phyloP scores from a whole-genome alignment of 2,329 filamentous ascomycete species.

The Knufia fluminis region DNA sequence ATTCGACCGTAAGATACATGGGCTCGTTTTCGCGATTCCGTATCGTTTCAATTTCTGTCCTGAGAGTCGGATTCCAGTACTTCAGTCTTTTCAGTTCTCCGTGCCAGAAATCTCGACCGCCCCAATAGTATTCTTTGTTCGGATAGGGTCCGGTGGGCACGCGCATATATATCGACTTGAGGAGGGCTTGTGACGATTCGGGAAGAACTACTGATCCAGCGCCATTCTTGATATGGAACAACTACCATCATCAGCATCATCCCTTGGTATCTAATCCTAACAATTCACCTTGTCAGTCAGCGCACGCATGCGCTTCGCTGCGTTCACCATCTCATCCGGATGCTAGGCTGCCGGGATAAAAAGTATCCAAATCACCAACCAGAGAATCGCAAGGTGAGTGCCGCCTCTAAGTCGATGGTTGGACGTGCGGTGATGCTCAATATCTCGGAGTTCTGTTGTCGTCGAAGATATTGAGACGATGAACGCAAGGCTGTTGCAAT shows the following conservation, averaged over 20 bases:
- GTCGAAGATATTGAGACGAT: too few relatives aligned
- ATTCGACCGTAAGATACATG: conserved; percentile 11
- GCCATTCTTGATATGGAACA: conserved; percentile 67
- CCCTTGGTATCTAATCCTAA: conserved; percentile 5
- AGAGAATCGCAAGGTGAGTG: too few relatives aligned
- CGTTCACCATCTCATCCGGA: conserved; percentile 33
- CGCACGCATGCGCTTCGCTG: conserved; percentile 60
- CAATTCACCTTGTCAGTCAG: conserved; percentile 40
- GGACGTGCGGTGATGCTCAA: too few relatives aligned
- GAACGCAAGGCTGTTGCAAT: not conserved
- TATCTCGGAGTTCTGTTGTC: too few relatives aligned
- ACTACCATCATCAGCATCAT: conserved; percentile 38
- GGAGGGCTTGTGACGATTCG: conserved; percentile 28
- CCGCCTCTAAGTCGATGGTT: too few relatives aligned
- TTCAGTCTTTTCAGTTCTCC: conserved; percentile 76
- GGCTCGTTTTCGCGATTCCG: conserved; percentile 41
- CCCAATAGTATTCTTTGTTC: conserved; percentile 31
- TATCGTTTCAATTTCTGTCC: conserved; percentile 67
- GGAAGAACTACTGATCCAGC: conserved; percentile 77
- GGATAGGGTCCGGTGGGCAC: conserved; percentile 30
- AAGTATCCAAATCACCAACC: too few relatives aligned
- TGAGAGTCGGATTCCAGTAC: conserved; percentile 80
- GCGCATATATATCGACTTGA: conserved; percentile 32
- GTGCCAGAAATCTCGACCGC: conserved; percentile 75
- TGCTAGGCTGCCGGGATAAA: not conserved